Evolutionary conservation across 306 rosid species (phyloP).

Genomic region (cucumber (Cucumis sativus)): DNA sequence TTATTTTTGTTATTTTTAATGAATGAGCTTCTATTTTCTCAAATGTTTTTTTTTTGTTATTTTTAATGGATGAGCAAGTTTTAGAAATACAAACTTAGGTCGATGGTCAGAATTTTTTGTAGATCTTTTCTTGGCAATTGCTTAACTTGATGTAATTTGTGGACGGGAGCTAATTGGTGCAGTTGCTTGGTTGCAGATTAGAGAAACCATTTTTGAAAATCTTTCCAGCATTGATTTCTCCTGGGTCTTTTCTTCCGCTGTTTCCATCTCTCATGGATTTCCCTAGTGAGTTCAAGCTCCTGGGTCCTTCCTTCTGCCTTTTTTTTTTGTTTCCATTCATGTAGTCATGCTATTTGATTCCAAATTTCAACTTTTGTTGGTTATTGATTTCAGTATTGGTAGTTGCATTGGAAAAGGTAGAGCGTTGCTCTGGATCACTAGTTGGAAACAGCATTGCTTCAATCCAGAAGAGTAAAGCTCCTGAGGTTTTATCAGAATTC

Average conservation of each 20-base stretch:
- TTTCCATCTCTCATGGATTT: slow-evolving; percentile 66
- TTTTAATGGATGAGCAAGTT: background rate
- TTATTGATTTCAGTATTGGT: slow-evolving; percentile 47
- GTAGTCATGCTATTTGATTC: background rate
- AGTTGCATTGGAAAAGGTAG: slow-evolving; percentile 91
- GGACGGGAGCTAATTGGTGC: background rate
- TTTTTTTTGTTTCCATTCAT: background rate
- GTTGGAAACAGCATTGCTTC: slow-evolving; percentile 87
- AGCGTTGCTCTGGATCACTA: slow-evolving; percentile 66
- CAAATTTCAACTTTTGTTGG: background rate
- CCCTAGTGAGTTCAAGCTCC: slow-evolving; percentile 56
- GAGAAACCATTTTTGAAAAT: slow-evolving; percentile 54
- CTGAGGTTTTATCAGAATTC: slow-evolving; percentile 44
- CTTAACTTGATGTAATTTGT: background rate
- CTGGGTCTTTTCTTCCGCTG: slow-evolving; percentile 87
- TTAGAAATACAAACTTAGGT: background rate
- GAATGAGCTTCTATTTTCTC: background rate
- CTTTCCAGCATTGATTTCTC: slow-evolving; percentile 69
- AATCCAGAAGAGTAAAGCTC: slow-evolving; percentile 89
- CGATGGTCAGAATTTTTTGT: background rate
- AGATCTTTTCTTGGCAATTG: background rate
- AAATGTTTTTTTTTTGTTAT: background rate
- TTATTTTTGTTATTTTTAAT: background rate
- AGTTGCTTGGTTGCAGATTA: slow-evolving; percentile 38
- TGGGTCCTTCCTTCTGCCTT: background rate